Percentiles rank a stretch among this genome's conserved stretches.
phyloP scores from a whole-genome alignment of 1,139 yeast genomes.

The Pichia sp. region DNA sequence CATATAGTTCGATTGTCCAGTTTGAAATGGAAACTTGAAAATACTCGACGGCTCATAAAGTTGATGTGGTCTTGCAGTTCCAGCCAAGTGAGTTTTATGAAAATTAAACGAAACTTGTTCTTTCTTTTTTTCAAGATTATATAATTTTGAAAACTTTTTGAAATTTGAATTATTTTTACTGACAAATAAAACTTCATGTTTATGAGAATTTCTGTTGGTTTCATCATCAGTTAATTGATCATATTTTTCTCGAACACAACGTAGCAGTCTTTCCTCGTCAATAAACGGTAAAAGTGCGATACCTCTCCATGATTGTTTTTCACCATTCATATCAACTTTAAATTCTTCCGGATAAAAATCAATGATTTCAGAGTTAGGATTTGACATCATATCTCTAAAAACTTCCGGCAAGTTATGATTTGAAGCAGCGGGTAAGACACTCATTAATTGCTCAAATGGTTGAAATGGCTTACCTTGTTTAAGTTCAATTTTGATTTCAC shows the following conservation, averaged over 20 bases:
- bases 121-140: slow-evolving; percentile 18
- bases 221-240: slow-evolving; percentile 63
- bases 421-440: slow-evolving; percentile 94
- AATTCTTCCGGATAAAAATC: slow-evolving; percentile 90
- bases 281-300: slow-evolving; percentile 86
- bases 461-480: slow-evolving; percentile 72
- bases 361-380: slow-evolving; percentile 72
- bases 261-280: slow-evolving; percentile 68
- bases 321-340: slow-evolving; percentile 91
- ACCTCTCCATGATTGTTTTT: slow-evolving; percentile 93
- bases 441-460: slow-evolving; percentile 96
- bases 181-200: slow-evolving; percentile 53
- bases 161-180: slow-evolving; percentile 51
- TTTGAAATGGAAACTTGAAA: slow-evolving; percentile 55
- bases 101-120: slow-evolving; percentile 38
- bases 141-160: slow-evolving; percentile 34
- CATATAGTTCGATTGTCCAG: slow-evolving; percentile 41
- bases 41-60: slow-evolving; percentile 43
- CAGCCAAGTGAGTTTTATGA: slow-evolving; percentile 58
- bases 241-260: slow-evolving; percentile 62
- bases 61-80: slow-evolving; percentile 43
- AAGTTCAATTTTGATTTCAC: slow-evolving; percentile 54
- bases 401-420: slow-evolving; percentile 85
- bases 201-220: slow-evolving; percentile 58
- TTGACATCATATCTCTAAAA: slow-evolving; percentile 78